These are phyloP conservation scores for Beauveria medogensis DNA, from an alignment of 2,329 filamentous ascomycete genomes.

Conservation along the genomic window DNA sequence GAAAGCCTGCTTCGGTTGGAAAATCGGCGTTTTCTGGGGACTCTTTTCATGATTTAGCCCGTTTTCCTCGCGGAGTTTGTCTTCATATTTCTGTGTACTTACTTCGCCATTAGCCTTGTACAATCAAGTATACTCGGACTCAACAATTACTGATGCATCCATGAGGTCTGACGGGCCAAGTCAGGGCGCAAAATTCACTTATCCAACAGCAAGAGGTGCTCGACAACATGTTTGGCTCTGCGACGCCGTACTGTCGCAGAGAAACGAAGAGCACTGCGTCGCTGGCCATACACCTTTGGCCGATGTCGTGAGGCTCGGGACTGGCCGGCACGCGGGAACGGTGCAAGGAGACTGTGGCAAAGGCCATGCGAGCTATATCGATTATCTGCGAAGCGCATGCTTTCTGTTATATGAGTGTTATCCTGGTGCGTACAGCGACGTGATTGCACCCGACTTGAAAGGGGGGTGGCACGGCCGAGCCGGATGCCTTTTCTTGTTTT, in stretches of 20 bases:
- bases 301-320: not conserved
- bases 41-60: too few relatives aligned
- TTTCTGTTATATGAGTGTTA: not conserved
- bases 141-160: too few relatives aligned
- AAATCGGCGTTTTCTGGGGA: too few relatives aligned
- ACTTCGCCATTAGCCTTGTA: not conserved
- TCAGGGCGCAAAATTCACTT: not conserved
- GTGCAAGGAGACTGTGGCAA: not conserved
- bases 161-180: not conserved
- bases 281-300: not conserved
- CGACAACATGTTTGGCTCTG: not conserved
- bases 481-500: not conserved
- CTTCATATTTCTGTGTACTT: not conserved
- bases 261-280: not conserved
- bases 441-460: not conserved
- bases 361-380: not conserved
- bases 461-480: not conserved
- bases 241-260: not conserved
- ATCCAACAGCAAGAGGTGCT: not conserved
- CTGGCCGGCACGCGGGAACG: not conserved
- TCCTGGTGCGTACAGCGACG: not conserved
- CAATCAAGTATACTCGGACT: not conserved
- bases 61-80: too few relatives aligned
- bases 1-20: not conserved
- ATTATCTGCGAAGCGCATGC: not conserved